Base-by-base conservation (phyloP, 345 rosid genomes). In the Eucalyptus regnans region DNA sequence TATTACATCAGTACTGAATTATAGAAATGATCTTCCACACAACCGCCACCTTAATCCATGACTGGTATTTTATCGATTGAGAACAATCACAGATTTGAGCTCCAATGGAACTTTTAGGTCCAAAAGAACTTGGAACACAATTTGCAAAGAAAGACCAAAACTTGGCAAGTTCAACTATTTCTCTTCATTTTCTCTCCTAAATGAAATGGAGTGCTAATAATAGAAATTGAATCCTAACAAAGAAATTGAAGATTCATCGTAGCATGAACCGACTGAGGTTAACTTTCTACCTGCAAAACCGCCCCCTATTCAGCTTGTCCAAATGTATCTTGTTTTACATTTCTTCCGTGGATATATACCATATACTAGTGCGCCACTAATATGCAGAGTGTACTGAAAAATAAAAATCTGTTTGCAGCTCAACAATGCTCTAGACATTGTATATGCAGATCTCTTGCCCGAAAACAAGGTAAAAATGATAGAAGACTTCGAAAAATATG, bases 371-470 rank as follows among this genome's bases (percentile, higher is more conserved):
- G 41, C 6, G 17, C 56, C 62, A 54, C 25, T 49, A 31, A 87
- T 44, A 87, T 37, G 49, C 37, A 50, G 50, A 29, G 51, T n/a
- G 20, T 64, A 14, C 41, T 15, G 76, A 64, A 14, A n/a, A n/a
- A 64, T 64, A 16, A 64, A 44, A 27, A 83, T 85, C 16, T 89
- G 43, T 86, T 29, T 89, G 92, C 96, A 97, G 98, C 91, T 97
- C 43, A 94, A 93, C 64, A 89, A 95, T 90, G 93, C 92, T n/a
- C 91, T 96, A 23, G 96, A 96, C 8, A 80, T 84, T 33, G 94
- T 97, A 51, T 91, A 91, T 64, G 91, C 99, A 16, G 96, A 95
- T 81, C 96, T 96, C 86, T 92, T 96, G 68, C 99, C 99, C 0
- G 93, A 95, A 91, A 96, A 93, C 84, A 97, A 97, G 90, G 95